Evolutionary conservation across 2,329 filamentous ascomycete genomes (phyloP), one percentile per base, ranked within the genome.

Genomic region (Fusarium scirpi): DNA sequence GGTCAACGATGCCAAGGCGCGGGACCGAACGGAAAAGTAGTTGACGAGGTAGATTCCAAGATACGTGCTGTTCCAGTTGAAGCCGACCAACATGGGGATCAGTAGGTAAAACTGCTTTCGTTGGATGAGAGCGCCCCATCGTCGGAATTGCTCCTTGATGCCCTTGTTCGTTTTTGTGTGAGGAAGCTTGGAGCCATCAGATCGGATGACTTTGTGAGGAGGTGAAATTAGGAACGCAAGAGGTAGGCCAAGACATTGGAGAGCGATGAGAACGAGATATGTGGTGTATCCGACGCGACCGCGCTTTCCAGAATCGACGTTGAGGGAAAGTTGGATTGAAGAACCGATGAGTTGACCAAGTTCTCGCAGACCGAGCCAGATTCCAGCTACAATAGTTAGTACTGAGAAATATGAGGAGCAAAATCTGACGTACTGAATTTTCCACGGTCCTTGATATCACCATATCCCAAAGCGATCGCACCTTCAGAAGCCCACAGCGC

Each of bases 351-450:
- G 80, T 58, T 86, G 85, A 1, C 85, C 85, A 10, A 86, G 80
- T 61, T 86, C 84, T 9, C 84, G 82, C 10, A 87, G 81, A 9
- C 84, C 83, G 7, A 87, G 82, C 85, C 85, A 87, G 38, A 86
- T 86, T 4, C 83, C 84, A 44, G 83, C 80, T 79, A 27, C 38
- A 15, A 29, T 12, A n/a, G 52, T 72, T 38, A 75, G 62, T 10
- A 30, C 6, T 1, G 9, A 7, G 16, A 12, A 7, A 25, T 15
- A 1, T 2, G 1, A 1, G 15, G 24, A 13, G 0, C 2, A 6
- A 10, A 5, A 7, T 0, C 6, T 6, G 8, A 41, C 43, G 4
- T 24, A 76, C 74, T 74, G 32, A 82, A 86, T 46, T 79, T 81
- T 10, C 84, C 85, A 49, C 85, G 78, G 56, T 85, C 85, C 9